Base-by-base conservation (phyloP, 1,284 basidiomycete species). In the Stygiomarasmius scandens region DNA sequence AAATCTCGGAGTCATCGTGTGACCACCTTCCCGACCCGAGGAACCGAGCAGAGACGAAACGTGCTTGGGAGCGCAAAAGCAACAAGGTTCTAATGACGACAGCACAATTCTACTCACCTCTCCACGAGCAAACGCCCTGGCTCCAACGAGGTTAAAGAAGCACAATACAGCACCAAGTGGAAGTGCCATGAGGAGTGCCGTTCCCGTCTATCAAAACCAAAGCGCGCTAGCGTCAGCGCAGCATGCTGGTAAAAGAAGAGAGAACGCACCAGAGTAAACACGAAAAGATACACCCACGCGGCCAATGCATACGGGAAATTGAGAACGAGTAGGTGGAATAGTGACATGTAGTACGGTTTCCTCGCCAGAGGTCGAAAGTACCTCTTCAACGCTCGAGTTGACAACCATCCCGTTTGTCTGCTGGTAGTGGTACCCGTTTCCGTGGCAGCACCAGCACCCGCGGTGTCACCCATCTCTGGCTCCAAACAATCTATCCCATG, bases 81-180 rank as follows among this genome's bases (percentile, higher is more conserved):
- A 32, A 32, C 12, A 12, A 32, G 29, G 5, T 32, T 5, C 6
- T 6, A 32, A 32, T 32, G 29, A 32, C 29, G 29, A 32, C 29
- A 32, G n/a, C n/a, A 32, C 5, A 32, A 32, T 5, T 32, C 29
- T 5, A 32, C 29, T 32, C 58, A 87, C 86, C 77, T 91, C 90
- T 59, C 83, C 87, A 60, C 87, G 76, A 4, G 90, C 79, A 62
- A 92, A 87, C 0, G 75, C 66, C 23, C 90, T 76, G 10, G 89
- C 90, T 25, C 89, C 88, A 11, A 91, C 70, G 14, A 92, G 77
- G 69, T 91, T 79, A 53, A 90, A 75, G 72, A 92, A 92, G 69
- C 88, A 91, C 20, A 92, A 73, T 3, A 90, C 74, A 2, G 86
- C 86, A 22, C 90, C 90, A n/a, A 92, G 71, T 0, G 90, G 90